phyloP scores from a whole-genome alignment of 2,329 filamentous ascomycete species.

The Trichophyton simii region DNA sequence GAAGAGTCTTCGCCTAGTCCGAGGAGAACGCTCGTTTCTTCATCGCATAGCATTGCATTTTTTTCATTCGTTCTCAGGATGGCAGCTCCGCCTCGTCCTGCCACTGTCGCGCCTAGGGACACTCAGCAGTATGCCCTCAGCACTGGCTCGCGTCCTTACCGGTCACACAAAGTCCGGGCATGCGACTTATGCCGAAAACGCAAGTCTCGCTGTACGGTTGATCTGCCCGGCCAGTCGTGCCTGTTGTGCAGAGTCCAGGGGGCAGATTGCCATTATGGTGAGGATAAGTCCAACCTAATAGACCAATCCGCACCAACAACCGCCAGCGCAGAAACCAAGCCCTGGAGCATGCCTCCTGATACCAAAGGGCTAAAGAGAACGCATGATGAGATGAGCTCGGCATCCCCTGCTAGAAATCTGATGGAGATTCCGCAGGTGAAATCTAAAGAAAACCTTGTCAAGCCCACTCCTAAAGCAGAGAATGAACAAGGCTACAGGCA shows the following conservation, averaged over 20 bases:
- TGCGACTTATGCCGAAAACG: slow-evolving; percentile 49
- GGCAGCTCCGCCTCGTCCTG: slow-evolving; percentile 2
- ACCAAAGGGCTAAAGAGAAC: slow-evolving; percentile 10
- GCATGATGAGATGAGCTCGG: slow-evolving; percentile 5
- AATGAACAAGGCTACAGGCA: slow-evolving; percentile 5
- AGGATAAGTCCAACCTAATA: slow-evolving; percentile 22
- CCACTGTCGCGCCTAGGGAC: slow-evolving; percentile 5
- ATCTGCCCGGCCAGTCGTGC: slow-evolving; percentile 41
- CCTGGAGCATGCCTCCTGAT: slow-evolving; percentile 6
- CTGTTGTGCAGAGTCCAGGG: slow-evolving; percentile 47
- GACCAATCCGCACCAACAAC: slow-evolving; percentile 17
- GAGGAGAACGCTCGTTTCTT: background rate
- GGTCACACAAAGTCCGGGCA: slow-evolving; percentile 49
- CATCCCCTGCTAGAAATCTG: slow-evolving; percentile 1
- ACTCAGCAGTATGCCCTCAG: slow-evolving; percentile 19
- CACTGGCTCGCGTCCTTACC: slow-evolving; percentile 42
- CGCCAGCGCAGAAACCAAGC: slow-evolving; percentile 4
- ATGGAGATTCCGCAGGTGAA: slow-evolving; percentile 4
- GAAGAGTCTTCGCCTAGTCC: background rate
- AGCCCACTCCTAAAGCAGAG: background rate
- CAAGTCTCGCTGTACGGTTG: slow-evolving; percentile 50
- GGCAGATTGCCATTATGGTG: slow-evolving; percentile 45
- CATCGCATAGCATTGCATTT: background rate
- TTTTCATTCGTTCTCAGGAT: background rate
- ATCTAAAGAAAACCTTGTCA: background rate